phyloP scores from a whole-genome alignment of 2,329 filamentous ascomycete genomes.

The Botrytis galanthina region DNA sequence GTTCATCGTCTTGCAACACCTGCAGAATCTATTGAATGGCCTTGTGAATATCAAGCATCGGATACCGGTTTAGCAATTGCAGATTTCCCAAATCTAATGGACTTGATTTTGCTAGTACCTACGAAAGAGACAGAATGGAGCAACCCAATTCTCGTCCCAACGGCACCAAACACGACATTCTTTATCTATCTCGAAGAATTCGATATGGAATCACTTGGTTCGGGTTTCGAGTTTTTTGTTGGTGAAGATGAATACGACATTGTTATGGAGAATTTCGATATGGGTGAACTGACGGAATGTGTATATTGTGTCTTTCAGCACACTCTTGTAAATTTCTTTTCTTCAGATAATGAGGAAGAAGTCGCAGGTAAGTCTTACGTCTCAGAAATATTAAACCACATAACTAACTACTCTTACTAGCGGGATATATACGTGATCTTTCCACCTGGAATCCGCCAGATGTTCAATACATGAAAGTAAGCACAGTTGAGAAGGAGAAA shows the following conservation, averaged over 20 bases:
- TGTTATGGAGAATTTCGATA: not conserved
- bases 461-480: not conserved
- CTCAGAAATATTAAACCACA: not conserved
- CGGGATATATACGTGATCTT: not conserved
- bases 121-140: not conserved
- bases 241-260: not conserved
- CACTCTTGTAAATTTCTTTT: not conserved
- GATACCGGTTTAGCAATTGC: not conserved
- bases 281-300: not conserved
- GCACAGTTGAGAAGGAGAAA: not conserved
- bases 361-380: not conserved
- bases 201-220: not conserved
- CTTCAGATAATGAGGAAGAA: not conserved
- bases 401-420: not conserved
- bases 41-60: not conserved
- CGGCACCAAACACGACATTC: not conserved
- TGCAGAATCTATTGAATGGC: not conserved
- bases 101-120: not conserved
- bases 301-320: not conserved
- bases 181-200: not conserved
- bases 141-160: not conserved
- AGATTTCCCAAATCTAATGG: not conserved
- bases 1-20: not conserved
- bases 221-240: not conserved
- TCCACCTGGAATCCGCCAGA: not conserved